phyloP scores from a whole-genome alignment of 2,329 filamentous ascomycete genomes.

The Didymellaceae sp. region DNA sequence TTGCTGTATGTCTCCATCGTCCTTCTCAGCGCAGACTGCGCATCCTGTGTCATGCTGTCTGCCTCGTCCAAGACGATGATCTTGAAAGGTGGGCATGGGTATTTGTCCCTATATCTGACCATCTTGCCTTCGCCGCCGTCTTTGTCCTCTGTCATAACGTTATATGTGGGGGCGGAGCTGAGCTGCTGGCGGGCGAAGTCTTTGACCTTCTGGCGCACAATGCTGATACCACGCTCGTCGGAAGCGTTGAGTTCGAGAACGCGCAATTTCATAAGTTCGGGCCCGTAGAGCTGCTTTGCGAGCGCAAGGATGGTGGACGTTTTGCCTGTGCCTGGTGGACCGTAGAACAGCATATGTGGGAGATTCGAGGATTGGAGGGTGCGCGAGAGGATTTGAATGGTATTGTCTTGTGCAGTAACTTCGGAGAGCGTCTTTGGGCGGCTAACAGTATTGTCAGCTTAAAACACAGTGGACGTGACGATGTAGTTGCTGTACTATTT shows the following conservation, averaged over 20 bases:
- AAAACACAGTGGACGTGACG: neutral
- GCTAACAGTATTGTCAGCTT: slow-evolving; percentile 56
- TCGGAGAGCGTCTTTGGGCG: slow-evolving; percentile 92
- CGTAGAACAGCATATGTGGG: slow-evolving; percentile 99
- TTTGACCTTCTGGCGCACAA: slow-evolving; percentile 97
- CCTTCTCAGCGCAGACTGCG: slow-evolving; percentile 86
- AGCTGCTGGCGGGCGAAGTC: slow-evolving; percentile 96
- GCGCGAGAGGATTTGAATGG: slow-evolving; percentile 87
- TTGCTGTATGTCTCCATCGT: slow-evolving; percentile 99
- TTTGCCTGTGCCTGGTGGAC: slow-evolving; percentile 95
- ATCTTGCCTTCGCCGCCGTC: slow-evolving; percentile 35
- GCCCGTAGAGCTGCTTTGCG: slow-evolving; percentile 95
- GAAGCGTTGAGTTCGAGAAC: slow-evolving; percentile 99
- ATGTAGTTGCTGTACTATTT: slow-evolving; percentile 75
- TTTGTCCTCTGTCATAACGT: slow-evolving; percentile 61
- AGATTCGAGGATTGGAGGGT: slow-evolving; percentile 97
- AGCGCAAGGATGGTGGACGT: slow-evolving; percentile 97
- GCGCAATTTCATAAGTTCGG: slow-evolving; percentile 87
- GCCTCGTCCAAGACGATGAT: slow-evolving; percentile 98
- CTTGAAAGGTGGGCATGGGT: slow-evolving; percentile 97
- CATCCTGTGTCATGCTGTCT: slow-evolving; percentile 98
- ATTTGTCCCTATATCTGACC: slow-evolving; percentile 65
- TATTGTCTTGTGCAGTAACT: slow-evolving; percentile 97
- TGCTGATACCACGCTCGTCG: slow-evolving; percentile 95
- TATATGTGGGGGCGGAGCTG: slow-evolving; percentile 74